Conservation (phyloP, 2,329 filamentous ascomycete species). For the Trichoderma koningiopsis region DNA sequence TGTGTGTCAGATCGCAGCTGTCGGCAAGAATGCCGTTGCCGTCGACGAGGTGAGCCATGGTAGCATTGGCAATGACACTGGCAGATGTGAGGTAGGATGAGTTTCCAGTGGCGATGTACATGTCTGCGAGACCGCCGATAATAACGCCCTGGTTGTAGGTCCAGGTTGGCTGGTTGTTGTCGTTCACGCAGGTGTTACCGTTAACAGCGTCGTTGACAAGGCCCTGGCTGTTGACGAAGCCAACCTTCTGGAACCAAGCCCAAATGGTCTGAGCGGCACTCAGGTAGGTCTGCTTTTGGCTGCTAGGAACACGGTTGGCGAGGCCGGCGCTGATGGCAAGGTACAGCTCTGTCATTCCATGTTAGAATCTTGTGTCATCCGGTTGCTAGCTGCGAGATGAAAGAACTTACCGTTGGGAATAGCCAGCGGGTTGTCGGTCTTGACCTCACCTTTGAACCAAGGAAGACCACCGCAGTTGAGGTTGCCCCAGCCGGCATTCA, state of each 20-base stretch:
- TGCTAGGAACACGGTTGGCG: constrained; percentile 47
- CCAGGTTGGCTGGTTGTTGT: constrained; percentile 38
- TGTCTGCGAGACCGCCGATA: constrained; percentile 47
- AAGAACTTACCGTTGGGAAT: not conserved
- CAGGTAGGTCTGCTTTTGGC: constrained; percentile 45
- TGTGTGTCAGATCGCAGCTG: constrained; percentile 25
- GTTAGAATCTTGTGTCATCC: not conserved
- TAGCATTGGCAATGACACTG: constrained; percentile 55
- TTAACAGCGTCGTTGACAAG: constrained; percentile 58
- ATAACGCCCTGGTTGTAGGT: constrained; percentile 60
- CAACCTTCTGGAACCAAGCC: constrained; percentile 54
- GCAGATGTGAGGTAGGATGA: constrained; percentile 38
- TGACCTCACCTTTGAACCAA: constrained; percentile 61
- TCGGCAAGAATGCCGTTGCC: constrained; percentile 55
- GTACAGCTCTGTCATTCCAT: constrained; percentile 48
- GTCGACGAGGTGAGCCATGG: constrained; percentile 47
- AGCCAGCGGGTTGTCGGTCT: constrained; percentile 49
- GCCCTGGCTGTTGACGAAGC: constrained; percentile 53
- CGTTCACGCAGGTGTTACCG: constrained; percentile 37
- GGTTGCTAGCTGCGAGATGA: not conserved
- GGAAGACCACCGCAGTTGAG: constrained; percentile 57
- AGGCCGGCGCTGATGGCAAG: constrained; percentile 55
- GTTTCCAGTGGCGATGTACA: constrained; percentile 48
- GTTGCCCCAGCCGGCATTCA: constrained; percentile 49
- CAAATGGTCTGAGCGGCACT: constrained; percentile 51